Evolutionary conservation across 192 early-diverging fungal species (phyloP).

Genomic region (Podila clonocystis): DNA sequence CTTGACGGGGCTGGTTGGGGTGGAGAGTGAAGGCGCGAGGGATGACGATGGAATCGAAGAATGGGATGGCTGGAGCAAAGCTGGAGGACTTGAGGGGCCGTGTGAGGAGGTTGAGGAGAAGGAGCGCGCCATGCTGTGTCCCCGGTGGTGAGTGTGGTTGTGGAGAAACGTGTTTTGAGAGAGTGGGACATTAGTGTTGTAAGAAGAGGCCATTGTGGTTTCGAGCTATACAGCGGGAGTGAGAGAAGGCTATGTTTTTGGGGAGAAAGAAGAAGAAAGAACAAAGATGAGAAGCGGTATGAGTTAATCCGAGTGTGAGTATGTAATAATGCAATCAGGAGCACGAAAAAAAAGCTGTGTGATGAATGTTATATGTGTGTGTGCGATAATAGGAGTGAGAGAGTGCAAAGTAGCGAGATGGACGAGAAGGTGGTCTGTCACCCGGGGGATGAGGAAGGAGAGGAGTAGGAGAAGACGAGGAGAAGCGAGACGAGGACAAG

Average conservation of each 20-base stretch:
- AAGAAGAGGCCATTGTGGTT: neutral
- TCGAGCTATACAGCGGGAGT: neutral
- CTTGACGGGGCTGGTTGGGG: constrained; percentile 18
- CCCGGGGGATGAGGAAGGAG: neutral
- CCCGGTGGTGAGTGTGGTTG: neutral
- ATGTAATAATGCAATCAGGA: neutral
- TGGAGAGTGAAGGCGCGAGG: neutral
- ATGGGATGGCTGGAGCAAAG: neutral
- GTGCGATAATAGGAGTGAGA: too few relatives aligned
- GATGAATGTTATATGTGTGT: too few relatives aligned
- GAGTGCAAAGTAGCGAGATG: neutral
- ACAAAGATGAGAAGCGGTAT: too few relatives aligned
- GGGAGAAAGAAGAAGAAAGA: neutral
- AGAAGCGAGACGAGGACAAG: neutral
- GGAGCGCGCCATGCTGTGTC: neutral
- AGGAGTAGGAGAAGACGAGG: neutral
- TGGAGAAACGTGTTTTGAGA: neutral
- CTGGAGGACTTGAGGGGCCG: neutral
- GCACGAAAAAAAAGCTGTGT: neutral
- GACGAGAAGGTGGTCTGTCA: too few relatives aligned
- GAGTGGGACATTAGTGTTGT: neutral
- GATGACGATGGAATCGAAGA: neutral
- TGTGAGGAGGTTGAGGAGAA: constrained; percentile 3
- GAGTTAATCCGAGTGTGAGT: too few relatives aligned
- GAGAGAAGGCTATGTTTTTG: neutral